Percentiles rank a stretch among this genome's conserved stretches.
These are phyloP conservation scores for Panaeolus papilionaceus DNA, from an alignment of 768 basidiomycete genomes.

Conservation along the genomic window DNA sequence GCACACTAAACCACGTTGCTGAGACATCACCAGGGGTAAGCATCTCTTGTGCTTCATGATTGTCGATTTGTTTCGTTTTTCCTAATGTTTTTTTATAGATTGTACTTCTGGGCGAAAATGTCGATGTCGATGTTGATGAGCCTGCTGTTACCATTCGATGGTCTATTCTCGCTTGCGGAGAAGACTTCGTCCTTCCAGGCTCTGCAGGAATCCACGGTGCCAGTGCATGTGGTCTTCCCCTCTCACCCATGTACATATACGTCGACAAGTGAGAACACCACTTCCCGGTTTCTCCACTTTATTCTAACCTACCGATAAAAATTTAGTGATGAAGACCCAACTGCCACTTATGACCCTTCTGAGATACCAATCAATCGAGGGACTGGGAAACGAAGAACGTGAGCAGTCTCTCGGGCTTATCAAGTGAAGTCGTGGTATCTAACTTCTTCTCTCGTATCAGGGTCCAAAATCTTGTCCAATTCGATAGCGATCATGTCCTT, in stretches of 20 bases:
- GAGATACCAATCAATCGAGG: conserved; percentile 49
- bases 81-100: conserved; percentile 41
- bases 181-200: conserved; percentile 47
- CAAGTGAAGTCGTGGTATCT: neutral
- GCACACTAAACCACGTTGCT: conserved; percentile 46
- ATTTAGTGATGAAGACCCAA: conserved; percentile 41
- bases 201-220: conserved; percentile 55
- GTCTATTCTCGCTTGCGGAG: conserved; percentile 61
- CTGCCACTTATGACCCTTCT: conserved; percentile 50
- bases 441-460: conserved; percentile 33
- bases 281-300: conserved; percentile 22
- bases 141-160: conserved; percentile 61
- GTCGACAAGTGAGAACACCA: conserved; percentile 49
- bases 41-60: neutral
- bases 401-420: neutral
- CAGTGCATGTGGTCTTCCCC: conserved; percentile 52
- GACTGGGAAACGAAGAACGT: conserved; percentile 52
- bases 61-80: conserved; percentile 1
- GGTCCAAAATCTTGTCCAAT: conserved; percentile 60
- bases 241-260: conserved; percentile 46
- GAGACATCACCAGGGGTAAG: conserved; percentile 52
- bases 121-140: conserved; percentile 65
- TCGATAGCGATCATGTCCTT: conserved; percentile 61
- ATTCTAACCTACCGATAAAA: neutral
- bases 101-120: conserved; percentile 60